Base-by-base conservation (phyloP, 768 basidiomycete genomes). In the Tephrocybe sp. region DNA sequence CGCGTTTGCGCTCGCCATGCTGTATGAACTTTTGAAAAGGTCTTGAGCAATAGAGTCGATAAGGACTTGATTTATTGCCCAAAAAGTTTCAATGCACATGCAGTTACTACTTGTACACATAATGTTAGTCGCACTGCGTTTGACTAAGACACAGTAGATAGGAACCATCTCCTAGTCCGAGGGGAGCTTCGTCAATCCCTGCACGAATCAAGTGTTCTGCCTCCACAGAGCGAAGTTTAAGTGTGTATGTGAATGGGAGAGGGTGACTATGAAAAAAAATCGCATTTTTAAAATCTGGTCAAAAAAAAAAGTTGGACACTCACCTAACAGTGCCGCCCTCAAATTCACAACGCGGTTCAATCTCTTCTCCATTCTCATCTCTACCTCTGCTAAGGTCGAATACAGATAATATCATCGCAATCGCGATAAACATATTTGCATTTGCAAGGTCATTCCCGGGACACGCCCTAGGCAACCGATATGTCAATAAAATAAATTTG, bases 321-420 rank as follows among this genome's bases (percentile, higher is more conserved):
- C 35, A 57, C 56, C 56, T 39, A 30, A 57, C 56, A 10, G 56
- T 52, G 16, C 56, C 49, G 10, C 45, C 49, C 33, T 48, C 44
- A 63, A 67, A 32, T 69, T 70, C 1, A 65, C 31, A 54, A 65
- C 65, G 3, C 3, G 73, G 73, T 23, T 67, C 70, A 17, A 74
- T 60, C 16, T 57, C 58, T 1, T 49, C 48, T 11, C 62, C 63
- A 33, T 64, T 59, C 35, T 56, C 57, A 31, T 57, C 60, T 33
- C 46, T 55, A 1, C 54, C 56, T 39, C 59, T 64, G 6, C 38
- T 16, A 13, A 67, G 58, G n/a, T 63, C 46, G 51, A 65, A 68
- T 2, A 65, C 62, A 6, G 66, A 57, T 1, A 68, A 54, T 7
- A 54, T 56, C 61, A 65, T 65, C 17, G 64, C 61, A 32, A 61